Percentiles rank a stretch among this genome's conserved stretches.
Evolutionary conservation across 441 rosid species (phyloP).

Genomic region (Macaranga tanarius): DNA sequence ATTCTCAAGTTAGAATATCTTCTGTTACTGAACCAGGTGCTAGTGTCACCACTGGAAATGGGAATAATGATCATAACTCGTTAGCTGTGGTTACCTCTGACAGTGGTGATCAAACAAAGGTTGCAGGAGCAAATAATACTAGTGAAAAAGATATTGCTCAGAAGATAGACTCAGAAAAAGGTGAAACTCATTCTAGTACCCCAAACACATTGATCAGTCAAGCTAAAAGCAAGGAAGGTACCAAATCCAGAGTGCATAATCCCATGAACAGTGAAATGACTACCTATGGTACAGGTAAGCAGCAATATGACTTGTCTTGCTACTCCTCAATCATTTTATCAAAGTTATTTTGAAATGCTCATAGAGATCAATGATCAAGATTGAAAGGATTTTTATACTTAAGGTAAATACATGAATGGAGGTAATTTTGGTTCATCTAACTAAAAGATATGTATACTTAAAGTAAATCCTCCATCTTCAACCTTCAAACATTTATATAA

Average conservation of each 20-base stretch:
- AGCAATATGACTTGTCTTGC: not conserved
- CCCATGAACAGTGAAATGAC: slow-evolving; percentile 30
- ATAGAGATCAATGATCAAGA: not conserved
- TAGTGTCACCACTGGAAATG: slow-evolving; percentile 24
- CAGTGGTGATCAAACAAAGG: slow-evolving; percentile 11
- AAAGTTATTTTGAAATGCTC: not conserved
- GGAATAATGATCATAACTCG: slow-evolving; percentile 20
- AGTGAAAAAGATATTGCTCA: slow-evolving; percentile 20
- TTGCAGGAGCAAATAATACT: slow-evolving; percentile 17
- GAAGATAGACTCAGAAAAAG: slow-evolving; percentile 17
- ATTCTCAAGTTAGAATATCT: slow-evolving; percentile 19
- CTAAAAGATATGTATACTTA: not conserved
- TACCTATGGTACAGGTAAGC: slow-evolving; percentile 45
- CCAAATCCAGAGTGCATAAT: slow-evolving; percentile 17
- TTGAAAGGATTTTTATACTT: not conserved
- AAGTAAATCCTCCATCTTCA: not conserved
- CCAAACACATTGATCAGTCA: slow-evolving; percentile 5
- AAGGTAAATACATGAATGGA: not conserved
- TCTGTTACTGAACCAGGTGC: slow-evolving; percentile 12
- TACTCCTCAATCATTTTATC: not conserved
- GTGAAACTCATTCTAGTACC: slow-evolving; percentile 22
- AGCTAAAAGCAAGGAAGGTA: slow-evolving; percentile 22
- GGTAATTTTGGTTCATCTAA: not conserved
- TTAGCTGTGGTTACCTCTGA: slow-evolving; percentile 25
- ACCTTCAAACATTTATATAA: not conserved